These are phyloP conservation scores for Gossypium sturtianum DNA, from an alignment of 345 rosid species.

Conservation along the genomic window DNA sequence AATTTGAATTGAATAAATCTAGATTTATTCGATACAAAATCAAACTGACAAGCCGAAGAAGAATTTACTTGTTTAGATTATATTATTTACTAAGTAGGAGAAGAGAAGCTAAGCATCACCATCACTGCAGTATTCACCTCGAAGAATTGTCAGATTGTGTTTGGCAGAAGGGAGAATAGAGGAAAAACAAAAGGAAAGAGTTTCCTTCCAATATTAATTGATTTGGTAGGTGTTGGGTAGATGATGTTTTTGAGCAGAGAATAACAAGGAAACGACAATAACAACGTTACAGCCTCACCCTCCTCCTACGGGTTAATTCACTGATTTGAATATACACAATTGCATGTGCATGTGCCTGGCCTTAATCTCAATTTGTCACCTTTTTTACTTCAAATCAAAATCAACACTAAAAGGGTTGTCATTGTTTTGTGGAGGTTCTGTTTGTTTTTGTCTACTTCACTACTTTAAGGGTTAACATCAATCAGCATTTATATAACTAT, in stretches of 20 bases:
- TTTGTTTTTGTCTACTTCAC: not conserved
- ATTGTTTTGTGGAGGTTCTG: not conserved
- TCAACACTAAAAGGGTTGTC: not conserved
- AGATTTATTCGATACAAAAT: too few species aligned
- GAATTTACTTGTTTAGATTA: too few species aligned
- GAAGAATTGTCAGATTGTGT: constrained; percentile 15
- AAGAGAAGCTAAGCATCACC: not conserved
- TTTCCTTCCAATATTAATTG: not conserved
- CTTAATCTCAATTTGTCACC: not conserved
- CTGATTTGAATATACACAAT: not conserved
- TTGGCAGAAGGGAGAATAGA: constrained; percentile 2
- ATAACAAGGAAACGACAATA: constrained; percentile 1
- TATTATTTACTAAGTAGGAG: not conserved
- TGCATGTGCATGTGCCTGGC: not conserved
- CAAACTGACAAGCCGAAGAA: too few species aligned
- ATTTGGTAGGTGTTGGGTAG: not conserved
- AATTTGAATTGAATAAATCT: too few species aligned
- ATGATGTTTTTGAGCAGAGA: not conserved
- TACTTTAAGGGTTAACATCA: not conserved
- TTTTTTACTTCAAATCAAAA: not conserved
- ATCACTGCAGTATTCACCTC: constrained; percentile 18
- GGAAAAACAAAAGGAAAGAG: not conserved
- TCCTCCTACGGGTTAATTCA: not conserved
- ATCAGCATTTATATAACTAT: not conserved
- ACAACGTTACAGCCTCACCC: not conserved